Base-by-base conservation (phyloP, 345 rosid species). In the Moricandia moricandioides region DNA sequence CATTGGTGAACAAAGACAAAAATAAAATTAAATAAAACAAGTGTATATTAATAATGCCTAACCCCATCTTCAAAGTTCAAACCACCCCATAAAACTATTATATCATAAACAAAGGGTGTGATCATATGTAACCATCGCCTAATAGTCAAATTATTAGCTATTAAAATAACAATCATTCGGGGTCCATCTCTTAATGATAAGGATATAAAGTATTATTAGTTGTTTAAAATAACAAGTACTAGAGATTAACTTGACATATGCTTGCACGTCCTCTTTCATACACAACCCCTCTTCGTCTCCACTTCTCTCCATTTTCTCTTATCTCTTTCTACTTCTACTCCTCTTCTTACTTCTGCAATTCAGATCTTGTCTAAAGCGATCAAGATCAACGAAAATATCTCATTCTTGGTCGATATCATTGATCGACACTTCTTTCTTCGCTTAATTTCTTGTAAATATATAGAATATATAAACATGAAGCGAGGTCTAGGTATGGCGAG, bases 261-360 rank as follows among this genome's bases (percentile, higher is more conserved):
- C 75, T 74, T 31, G 82, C 82, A 69, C 82, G 75, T 79, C 74
- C 78, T 68, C 69, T 52, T 71, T 62, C 73, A 78, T 72, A 73
- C 70, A 78, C 82, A 69, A 62, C 67, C 60, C 73, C 74, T 75
- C 82, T 72, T 82, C 86, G 66, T 83, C 77, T 75, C 83, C 69
- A 73, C 70, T 77, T 70, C 74, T 59, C 80, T 67, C 65, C 72
- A 35, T 58, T 66, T 65, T 70, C 78, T 60, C 70, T 60, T 58
- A 62, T 63, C 71, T 59, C 75, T 66, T 72, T 58, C 80, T 78
- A 74, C 76, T 73, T 68, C 75, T 68, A 77, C 76, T 77, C 76
- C 70, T 78, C 63, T 65, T 71, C 57, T 66, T 63, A 62, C 62
- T 49, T 40, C 71, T 76, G 7, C 62, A 71, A 66, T 31, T 77